phyloP scores from a whole-genome alignment of 1,284 basidiomycete species.

The Calocybe gambosa region DNA sequence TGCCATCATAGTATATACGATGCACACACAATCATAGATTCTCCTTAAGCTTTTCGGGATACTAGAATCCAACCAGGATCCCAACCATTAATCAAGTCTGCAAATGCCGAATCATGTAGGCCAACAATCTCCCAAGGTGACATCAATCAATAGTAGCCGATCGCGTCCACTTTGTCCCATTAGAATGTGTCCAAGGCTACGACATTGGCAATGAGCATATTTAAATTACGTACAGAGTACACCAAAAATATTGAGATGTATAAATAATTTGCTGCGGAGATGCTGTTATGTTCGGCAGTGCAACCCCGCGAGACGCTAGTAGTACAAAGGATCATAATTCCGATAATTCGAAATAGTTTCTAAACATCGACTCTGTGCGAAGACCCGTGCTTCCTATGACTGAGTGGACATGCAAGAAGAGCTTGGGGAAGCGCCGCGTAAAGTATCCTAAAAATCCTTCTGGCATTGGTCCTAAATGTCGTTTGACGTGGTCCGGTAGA shows the following conservation, averaged over 20 bases:
- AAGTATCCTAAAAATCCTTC: slow-evolving; percentile 93
- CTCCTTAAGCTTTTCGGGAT: too few species aligned
- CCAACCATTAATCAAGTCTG: too few species aligned
- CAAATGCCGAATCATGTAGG: too few species aligned
- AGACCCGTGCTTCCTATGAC: slow-evolving; percentile 69
- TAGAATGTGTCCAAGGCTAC: not conserved
- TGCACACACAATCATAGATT: too few species aligned
- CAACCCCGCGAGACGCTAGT: not conserved
- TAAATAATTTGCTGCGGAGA: slow-evolving; percentile 8
- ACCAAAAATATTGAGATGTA: slow-evolving; percentile 11
- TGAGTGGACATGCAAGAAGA: slow-evolving; percentile 89
- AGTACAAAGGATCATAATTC: slow-evolving; percentile 6
- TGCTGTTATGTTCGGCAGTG: not conserved
- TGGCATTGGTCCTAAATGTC: slow-evolving; percentile 84
- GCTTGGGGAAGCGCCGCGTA: slow-evolving; percentile 81
- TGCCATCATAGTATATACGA: too few species aligned
- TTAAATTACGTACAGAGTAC: slow-evolving; percentile 9
- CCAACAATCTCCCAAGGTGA: too few species aligned
- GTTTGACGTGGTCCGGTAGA: slow-evolving; percentile 83
- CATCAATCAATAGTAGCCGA: too few species aligned
- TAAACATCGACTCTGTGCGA: slow-evolving; percentile 79
- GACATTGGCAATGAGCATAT: not conserved
- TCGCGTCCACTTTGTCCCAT: too few species aligned
- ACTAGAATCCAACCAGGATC: too few species aligned
- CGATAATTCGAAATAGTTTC: slow-evolving; percentile 68